Conservation (phyloP, 441 rosid species). For the Populus hybrid region DNA sequence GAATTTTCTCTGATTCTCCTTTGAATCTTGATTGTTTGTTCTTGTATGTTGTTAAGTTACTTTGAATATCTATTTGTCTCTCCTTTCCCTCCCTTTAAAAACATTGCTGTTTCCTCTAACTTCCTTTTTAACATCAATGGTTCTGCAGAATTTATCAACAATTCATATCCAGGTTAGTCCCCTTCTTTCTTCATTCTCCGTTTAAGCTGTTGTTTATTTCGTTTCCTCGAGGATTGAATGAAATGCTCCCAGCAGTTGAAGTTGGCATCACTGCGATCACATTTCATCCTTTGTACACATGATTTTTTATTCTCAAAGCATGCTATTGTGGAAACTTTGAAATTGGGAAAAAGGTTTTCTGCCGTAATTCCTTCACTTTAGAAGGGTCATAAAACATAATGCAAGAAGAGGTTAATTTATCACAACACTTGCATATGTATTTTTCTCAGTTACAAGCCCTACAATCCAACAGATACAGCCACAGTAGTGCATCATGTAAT, state of each 20-base stretch:
- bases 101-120: background rate
- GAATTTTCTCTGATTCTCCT: background rate
- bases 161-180: conserved; percentile 31
- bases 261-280: background rate
- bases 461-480: background rate
- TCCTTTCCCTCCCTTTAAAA: background rate
- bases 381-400: background rate
- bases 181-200: background rate
- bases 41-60: background rate
- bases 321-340: background rate
- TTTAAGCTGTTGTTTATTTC: background rate
- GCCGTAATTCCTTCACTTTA: background rate
- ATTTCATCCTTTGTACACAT: no score
- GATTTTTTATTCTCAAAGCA: background rate
- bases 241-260: no score
- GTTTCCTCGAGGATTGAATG: no score
- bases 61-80: background rate
- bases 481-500: background rate
- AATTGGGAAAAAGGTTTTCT: background rate
- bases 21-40: background rate
- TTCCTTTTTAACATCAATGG: background rate
- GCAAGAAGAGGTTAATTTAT: background rate
- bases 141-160: conserved; percentile 31
- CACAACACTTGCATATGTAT: background rate
- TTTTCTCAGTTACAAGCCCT: background rate